phyloP scores from a whole-genome alignment of 2,329 filamentous ascomycete genomes.

The Diaporthe sp. region DNA sequence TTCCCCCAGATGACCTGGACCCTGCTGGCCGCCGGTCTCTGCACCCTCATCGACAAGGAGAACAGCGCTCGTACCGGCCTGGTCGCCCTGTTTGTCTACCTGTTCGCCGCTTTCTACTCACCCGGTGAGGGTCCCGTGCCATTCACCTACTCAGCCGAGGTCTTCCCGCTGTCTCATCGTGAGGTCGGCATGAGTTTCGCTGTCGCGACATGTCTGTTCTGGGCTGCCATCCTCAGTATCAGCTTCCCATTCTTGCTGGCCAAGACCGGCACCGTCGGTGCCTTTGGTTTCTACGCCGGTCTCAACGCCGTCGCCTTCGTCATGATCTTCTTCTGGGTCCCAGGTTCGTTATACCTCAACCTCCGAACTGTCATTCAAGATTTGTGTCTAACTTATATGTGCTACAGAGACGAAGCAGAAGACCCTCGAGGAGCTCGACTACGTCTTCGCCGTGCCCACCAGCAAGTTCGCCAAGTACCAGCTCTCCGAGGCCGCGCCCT shows the following conservation, averaged over 20 bases:
- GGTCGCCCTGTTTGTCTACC: slow-evolving; percentile 59
- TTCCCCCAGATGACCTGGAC: slow-evolving; percentile 74
- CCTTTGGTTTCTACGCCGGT: slow-evolving; percentile 68
- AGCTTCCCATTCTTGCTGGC: slow-evolving; percentile 72
- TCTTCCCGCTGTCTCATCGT: slow-evolving; percentile 78
- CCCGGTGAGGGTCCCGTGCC: slow-evolving; percentile 74
- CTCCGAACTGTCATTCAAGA: neutral
- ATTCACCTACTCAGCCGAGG: slow-evolving; percentile 77
- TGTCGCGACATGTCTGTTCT: slow-evolving; percentile 75
- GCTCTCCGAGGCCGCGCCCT: slow-evolving; percentile 66
- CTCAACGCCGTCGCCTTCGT: slow-evolving; percentile 68
- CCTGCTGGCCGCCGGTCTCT: slow-evolving; percentile 67
- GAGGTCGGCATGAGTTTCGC: slow-evolving; percentile 79
- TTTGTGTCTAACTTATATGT: neutral
- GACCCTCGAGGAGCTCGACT: slow-evolving; percentile 67
- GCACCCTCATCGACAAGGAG: slow-evolving; percentile 58
- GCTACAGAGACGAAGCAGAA: slow-evolving; percentile 63
- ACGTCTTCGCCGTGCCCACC: slow-evolving; percentile 71
- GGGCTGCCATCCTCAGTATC: slow-evolving; percentile 70
- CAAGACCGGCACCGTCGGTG: slow-evolving; percentile 52
- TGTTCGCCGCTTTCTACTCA: slow-evolving; percentile 48
- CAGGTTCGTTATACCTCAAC: slow-evolving; percentile 41
- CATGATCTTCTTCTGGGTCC: slow-evolving; percentile 69
- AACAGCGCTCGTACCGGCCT: slow-evolving; percentile 53
- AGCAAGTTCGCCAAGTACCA: slow-evolving; percentile 70